phyloP scores from a whole-genome alignment of 345 rosid genomes.

The Passiflora organensis region DNA sequence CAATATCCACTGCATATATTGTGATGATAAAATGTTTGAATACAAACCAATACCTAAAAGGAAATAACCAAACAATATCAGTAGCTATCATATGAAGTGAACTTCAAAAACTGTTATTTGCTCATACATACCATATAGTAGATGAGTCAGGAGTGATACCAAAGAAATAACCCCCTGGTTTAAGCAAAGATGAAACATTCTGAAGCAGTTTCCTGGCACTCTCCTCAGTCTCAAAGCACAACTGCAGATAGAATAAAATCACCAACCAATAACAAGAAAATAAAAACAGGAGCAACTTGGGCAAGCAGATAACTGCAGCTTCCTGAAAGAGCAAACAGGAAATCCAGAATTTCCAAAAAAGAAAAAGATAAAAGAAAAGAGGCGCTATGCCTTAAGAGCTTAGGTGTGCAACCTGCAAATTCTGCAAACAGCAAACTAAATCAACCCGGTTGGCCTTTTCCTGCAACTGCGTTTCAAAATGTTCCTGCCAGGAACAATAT shows the following conservation, averaged over 20 bases:
- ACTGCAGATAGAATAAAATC: conserved; percentile 29
- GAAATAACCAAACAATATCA: conserved; percentile 7
- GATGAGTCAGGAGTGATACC: conserved; percentile 98
- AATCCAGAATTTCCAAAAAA: not conserved
- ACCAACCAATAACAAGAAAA: not conserved
- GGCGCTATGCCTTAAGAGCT: not conserved
- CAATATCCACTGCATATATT: too few relatives aligned
- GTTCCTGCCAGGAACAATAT: conserved; percentile 41
- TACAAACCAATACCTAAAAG: not conserved
- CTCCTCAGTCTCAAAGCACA: conserved; percentile 90
- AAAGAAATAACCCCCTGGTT: conserved; percentile 94
- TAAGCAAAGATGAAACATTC: conserved; percentile 77
- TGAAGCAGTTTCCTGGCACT: conserved; percentile 75
- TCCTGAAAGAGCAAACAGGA: not conserved
- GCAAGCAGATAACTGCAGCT: too few relatives aligned
- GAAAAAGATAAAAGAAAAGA: conserved; percentile 4
- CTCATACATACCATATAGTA: conserved; percentile 82
- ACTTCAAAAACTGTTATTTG: not conserved
- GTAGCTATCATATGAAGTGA: too few relatives aligned
- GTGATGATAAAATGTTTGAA: too few relatives aligned
- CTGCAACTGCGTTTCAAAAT: conserved; percentile 49
- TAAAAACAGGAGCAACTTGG: too few relatives aligned
- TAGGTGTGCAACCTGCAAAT: conserved; percentile 61
- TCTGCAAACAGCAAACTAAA: conserved; percentile 87
- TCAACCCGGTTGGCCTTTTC: conserved; percentile 62